These are phyloP conservation scores for Craterostigma plantagineum DNA, from an alignment of 257 asterid species.

Conservation along the genomic window DNA sequence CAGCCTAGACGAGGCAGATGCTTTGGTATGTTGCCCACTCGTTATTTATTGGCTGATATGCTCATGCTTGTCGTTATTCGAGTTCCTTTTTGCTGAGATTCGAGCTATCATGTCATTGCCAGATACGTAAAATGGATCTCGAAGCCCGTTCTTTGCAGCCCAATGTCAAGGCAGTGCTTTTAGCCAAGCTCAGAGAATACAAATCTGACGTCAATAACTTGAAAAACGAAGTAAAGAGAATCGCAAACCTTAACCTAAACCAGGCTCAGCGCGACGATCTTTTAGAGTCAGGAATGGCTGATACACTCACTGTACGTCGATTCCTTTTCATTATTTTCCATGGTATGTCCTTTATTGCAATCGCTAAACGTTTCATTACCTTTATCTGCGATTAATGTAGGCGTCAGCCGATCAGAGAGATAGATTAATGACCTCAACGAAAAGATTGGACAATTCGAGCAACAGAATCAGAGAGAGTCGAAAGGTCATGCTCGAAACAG, in stretches of 20 bases:
- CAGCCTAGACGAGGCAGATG: conserved; percentile 27
- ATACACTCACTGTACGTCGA: conserved; percentile 33
- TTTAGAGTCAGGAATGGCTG: conserved; percentile 24
- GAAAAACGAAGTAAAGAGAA: background rate
- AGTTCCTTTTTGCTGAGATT: no score
- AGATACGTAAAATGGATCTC: no score
- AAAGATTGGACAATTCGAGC: conserved; percentile 27
- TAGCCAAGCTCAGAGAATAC: no score
- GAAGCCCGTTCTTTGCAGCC: no score
- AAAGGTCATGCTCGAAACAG: conserved; percentile 43
- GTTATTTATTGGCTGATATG: no score
- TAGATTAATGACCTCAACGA: conserved; percentile 41
- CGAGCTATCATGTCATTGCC: no score
- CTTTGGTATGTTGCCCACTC: no score
- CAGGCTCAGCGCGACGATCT: background rate
- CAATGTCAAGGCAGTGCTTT: no score
- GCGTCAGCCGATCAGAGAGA: conserved; percentile 43
- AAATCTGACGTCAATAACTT: no score
- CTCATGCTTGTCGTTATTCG: no score
- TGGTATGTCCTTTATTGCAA: background rate
- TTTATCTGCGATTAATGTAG: conserved; percentile 7
- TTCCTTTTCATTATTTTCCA: background rate
- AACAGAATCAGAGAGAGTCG: conserved; percentile 42
- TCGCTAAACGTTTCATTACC: background rate
- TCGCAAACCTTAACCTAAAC: background rate